phyloP scores from a whole-genome alignment of 257 asterid genomes.

The Henckelia pumila region DNA sequence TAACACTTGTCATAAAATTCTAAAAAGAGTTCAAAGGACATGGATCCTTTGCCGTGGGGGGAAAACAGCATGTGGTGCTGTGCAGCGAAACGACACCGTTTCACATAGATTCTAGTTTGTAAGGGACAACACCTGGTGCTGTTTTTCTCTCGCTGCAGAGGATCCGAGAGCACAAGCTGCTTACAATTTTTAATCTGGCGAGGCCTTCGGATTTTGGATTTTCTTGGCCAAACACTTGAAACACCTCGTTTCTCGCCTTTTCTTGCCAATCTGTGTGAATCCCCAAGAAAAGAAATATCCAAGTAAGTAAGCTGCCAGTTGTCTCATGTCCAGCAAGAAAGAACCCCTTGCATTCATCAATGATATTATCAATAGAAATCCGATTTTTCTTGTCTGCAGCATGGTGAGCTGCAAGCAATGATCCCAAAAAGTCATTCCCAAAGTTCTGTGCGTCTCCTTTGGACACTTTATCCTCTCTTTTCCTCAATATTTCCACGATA shows the following conservation, averaged over 20 bases:
- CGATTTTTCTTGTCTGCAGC: constrained; percentile 35
- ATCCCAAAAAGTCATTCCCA: constrained; percentile 57
- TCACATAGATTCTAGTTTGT: too few species aligned
- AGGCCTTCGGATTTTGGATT: constrained; percentile 39
- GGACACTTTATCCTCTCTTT: constrained; percentile 35
- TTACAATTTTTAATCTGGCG: constrained; percentile 37
- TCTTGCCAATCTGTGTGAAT: constrained; percentile 69
- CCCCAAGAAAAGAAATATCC: constrained; percentile 49
- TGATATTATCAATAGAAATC: constrained; percentile 41
- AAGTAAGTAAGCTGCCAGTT: constrained; percentile 38
- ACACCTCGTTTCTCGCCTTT: constrained; percentile 44
- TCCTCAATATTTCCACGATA: constrained; percentile 33
- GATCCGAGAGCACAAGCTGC: constrained; percentile 6
- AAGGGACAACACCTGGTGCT: too few species aligned
- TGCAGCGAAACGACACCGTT: too few species aligned
- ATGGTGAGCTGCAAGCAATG: constrained; percentile 43
- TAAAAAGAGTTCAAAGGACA: not conserved
- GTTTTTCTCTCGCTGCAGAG: too few species aligned
- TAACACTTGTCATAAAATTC: too few species aligned
- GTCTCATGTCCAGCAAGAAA: constrained; percentile 63
- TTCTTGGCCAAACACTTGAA: constrained; percentile 32
- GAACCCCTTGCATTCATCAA: constrained; percentile 63
- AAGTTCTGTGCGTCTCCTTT: constrained; percentile 29
- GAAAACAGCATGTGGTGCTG: too few species aligned
- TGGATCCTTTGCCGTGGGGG: too few species aligned